Percentiles rank a stretch among this genome's conserved stretches.
Evolutionary conservation across 192 early-diverging fungal genomes (phyloP).

Genomic region (Backusella psychrophila): DNA sequence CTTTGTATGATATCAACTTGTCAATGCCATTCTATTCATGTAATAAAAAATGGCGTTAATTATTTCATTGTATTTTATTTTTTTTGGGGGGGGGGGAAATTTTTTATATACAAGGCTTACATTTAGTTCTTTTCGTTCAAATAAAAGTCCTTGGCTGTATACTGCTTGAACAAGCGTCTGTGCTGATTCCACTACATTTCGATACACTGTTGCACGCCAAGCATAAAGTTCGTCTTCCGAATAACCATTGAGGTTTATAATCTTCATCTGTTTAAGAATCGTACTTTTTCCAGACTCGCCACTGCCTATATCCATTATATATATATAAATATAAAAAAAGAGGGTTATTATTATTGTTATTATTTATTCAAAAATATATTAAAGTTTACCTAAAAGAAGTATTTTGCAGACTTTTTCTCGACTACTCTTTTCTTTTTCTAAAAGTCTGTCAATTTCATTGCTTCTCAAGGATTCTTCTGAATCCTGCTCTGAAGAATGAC

Average conservation of each 20-base stretch:
- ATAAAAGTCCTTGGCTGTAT: conserved; percentile 35
- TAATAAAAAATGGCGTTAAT: neutral
- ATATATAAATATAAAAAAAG: neutral
- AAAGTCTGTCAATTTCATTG: conserved; percentile 54
- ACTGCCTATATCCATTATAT: conserved; percentile 52
- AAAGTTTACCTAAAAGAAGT: conserved; percentile 58
- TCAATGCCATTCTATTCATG: neutral
- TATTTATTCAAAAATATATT: neutral
- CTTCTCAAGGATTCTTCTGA: conserved; percentile 43
- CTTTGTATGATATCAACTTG: neutral
- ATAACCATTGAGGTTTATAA: conserved; percentile 91
- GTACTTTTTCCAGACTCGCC: conserved; percentile 96
- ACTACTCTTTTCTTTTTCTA: conserved; percentile 60
- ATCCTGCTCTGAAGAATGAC: conserved; percentile 60
- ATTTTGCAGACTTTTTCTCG: conserved; percentile 74
- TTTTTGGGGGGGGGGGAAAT: too few relatives aligned
- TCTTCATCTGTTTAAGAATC: conserved; percentile 96
- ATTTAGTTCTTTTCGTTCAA: conserved; percentile 5
- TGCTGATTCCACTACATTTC: conserved; percentile 82
- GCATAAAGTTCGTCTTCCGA: conserved; percentile 73
- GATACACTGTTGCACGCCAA: conserved; percentile 77
- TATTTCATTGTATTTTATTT: too few relatives aligned
- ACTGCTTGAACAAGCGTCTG: conserved; percentile 73
- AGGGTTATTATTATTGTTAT: neutral
- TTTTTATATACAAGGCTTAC: neutral